Conservation (phyloP, 495 filamentous ascomycete genomes). For the Viridothelium virens region DNA sequence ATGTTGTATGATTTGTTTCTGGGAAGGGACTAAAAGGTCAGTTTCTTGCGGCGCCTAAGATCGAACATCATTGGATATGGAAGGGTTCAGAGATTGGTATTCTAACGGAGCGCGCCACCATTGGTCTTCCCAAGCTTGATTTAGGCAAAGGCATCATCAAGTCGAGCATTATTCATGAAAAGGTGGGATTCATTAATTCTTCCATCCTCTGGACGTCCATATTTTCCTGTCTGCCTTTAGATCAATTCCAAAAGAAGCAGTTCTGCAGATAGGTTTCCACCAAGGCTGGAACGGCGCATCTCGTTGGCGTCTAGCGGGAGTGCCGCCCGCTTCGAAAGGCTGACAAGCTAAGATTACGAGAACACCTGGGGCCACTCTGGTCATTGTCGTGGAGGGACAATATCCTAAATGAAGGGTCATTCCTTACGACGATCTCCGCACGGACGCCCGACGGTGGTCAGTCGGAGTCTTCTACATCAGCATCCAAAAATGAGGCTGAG, state of each 20-base stretch:
- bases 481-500: background rate
- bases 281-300: background rate
- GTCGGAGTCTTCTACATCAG: background rate
- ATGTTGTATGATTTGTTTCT: too few relatives aligned
- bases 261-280: background rate
- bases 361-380: background rate
- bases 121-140: background rate
- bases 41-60: too few relatives aligned
- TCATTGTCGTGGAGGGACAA: too few relatives aligned
- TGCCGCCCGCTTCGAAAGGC: background rate
- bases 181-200: background rate
- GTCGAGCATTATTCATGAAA: too few relatives aligned
- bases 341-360: background rate
- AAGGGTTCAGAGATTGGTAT: background rate
- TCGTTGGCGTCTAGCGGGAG: too few relatives aligned
- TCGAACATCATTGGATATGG: too few relatives aligned
- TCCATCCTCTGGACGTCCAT: background rate
- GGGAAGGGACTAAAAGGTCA: too few relatives aligned
- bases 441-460: background rate
- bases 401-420: background rate
- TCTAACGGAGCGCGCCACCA: background rate
- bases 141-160: background rate
- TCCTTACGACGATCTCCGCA: constrained; percentile 1
- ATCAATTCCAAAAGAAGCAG: constrained; percentile 4
- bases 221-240: background rate